These are phyloP conservation scores for Coemansia sp. DNA, from an alignment of 192 early-diverging fungal species.

Conservation along the genomic window DNA sequence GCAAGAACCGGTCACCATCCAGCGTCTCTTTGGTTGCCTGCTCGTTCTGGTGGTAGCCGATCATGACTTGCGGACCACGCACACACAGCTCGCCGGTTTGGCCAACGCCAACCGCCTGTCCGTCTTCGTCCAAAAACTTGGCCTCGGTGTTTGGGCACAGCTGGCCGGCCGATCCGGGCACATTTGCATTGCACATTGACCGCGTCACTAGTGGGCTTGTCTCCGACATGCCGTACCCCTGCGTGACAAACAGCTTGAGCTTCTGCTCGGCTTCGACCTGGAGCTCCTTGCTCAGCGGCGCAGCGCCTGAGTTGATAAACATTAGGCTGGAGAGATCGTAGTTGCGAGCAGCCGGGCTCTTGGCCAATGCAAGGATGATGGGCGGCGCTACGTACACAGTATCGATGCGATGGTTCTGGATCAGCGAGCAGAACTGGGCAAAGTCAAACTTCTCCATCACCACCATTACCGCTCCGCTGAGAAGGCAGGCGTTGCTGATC, in stretches of 20 bases:
- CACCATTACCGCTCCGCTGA: conserved; percentile 57
- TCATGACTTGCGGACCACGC: conserved; percentile 83
- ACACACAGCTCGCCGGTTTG: conserved; percentile 82
- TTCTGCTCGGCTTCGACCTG: conserved; percentile 48
- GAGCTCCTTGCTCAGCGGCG: conserved; percentile 71
- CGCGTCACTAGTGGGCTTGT: conserved; percentile 42
- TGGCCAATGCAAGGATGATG: conserved; percentile 65
- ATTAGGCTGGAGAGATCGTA: conserved; percentile 68
- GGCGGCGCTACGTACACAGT: conserved; percentile 65
- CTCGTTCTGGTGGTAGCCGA: conserved; percentile 79
- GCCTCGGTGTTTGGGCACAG: conserved; percentile 70
- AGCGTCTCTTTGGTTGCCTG: conserved; percentile 70
- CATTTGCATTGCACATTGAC: conserved; percentile 10
- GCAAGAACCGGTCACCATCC: conserved; percentile 71
- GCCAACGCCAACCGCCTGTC: conserved; percentile 56
- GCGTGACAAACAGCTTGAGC: conserved; percentile 45
- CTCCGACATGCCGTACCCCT: conserved; percentile 70
- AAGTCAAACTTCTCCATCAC: conserved; percentile 78
- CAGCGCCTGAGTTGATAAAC: conserved; percentile 69
- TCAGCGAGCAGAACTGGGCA: conserved; percentile 54
- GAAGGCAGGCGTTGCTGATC: conserved; percentile 37
- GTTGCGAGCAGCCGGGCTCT: conserved; percentile 67
- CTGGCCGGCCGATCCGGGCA: conserved; percentile 61
- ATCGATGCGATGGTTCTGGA: conserved; percentile 70
- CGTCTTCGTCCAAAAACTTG: conserved; percentile 71